A percentile compares a stretch with the other conserved stretches of the same genome.
Evolutionary conservation across 1,284 basidiomycete genomes (phyloP).

Genomic region (Ganoderma lucidum): DNA sequence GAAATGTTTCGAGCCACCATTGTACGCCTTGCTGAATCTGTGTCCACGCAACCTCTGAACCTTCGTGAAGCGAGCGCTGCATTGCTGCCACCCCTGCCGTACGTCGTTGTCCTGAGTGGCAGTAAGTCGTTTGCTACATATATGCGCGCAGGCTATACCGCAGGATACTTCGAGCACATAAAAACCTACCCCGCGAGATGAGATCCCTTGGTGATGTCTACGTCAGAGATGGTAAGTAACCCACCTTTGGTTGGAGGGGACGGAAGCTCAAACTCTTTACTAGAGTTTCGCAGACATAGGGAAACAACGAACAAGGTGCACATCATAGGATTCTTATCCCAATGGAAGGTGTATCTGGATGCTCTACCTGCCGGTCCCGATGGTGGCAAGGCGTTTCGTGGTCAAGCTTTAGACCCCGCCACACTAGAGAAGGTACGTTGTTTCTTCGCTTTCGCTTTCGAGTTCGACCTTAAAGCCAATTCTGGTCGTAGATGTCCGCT

Average conservation of each 20-base stretch:
- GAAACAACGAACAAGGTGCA: conserved; percentile 86
- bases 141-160: conserved; percentile 72
- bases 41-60: conserved; percentile 68
- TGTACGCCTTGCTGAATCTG: conserved; percentile 68
- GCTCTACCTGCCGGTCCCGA: conserved; percentile 59
- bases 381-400: conserved; percentile 56
- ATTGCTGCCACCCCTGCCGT: conserved; percentile 87
- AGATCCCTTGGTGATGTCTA: conserved; percentile 88
- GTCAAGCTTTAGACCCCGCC: conserved; percentile 78
- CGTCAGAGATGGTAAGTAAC: conserved; percentile 78
- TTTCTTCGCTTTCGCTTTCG: conserved; percentile 25
- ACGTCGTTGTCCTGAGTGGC: conserved; percentile 36
- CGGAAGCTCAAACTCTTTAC: background rate
- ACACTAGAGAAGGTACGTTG: conserved; percentile 79
- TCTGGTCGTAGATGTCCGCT: conserved; percentile 73
- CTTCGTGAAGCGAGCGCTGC: conserved; percentile 72
- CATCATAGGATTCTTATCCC: conserved; percentile 91
- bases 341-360: conserved; percentile 94
- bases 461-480: background rate
- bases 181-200: conserved; percentile 81
- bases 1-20: conserved; percentile 56
- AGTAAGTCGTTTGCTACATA: conserved; percentile 1
- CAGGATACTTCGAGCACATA: conserved; percentile 81
- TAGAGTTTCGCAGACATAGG: conserved; percentile 87
- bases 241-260: background rate